A percentile compares a stretch with the other conserved stretches of the same genome.
These are phyloP conservation scores for Pouteria glomerata DNA, from an alignment of 148 eudicot genomes.

Conservation along the genomic window DNA sequence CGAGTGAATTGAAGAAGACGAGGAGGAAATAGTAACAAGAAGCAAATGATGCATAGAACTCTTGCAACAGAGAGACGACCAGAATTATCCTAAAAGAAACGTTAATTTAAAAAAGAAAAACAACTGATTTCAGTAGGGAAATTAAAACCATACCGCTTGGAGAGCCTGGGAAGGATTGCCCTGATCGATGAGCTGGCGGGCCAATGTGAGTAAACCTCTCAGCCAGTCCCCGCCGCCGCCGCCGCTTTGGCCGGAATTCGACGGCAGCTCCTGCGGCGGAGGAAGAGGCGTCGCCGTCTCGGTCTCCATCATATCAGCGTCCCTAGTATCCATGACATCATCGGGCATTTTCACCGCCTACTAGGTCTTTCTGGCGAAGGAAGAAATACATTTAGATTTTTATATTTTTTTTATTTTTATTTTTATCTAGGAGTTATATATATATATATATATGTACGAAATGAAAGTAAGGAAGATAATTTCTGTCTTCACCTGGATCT, in stretches of 20 bases:
- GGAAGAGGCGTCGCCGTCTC: conserved; percentile 18
- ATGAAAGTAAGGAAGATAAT: neutral
- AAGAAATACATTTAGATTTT: too few species aligned
- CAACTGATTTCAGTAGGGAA: neutral
- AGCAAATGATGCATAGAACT: neutral
- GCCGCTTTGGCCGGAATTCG: conserved; percentile 15
- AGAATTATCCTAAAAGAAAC: neutral
- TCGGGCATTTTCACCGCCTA: conserved; percentile 13
- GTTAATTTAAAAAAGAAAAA: neutral
- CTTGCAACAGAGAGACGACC: neutral
- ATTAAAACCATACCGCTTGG: conserved; percentile 50
- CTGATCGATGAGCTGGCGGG: conserved; percentile 73
- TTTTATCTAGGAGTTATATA: neutral
- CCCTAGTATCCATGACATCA: conserved; percentile 21
- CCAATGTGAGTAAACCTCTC: conserved; percentile 38
- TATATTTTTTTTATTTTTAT: too few species aligned
- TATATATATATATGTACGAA: neutral
- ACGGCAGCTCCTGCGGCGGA: conserved; percentile 8
- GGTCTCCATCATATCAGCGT: conserved; percentile 62
- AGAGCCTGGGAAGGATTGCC: conserved; percentile 80
- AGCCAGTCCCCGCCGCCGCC: conserved; percentile 35
- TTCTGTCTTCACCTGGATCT: neutral
- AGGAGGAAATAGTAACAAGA: neutral
- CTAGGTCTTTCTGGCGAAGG: conserved; percentile 1
- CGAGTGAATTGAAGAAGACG: neutral